Evolutionary conservation across 345 rosid species (phyloP).

Genomic region (Sapria himalayana): DNA sequence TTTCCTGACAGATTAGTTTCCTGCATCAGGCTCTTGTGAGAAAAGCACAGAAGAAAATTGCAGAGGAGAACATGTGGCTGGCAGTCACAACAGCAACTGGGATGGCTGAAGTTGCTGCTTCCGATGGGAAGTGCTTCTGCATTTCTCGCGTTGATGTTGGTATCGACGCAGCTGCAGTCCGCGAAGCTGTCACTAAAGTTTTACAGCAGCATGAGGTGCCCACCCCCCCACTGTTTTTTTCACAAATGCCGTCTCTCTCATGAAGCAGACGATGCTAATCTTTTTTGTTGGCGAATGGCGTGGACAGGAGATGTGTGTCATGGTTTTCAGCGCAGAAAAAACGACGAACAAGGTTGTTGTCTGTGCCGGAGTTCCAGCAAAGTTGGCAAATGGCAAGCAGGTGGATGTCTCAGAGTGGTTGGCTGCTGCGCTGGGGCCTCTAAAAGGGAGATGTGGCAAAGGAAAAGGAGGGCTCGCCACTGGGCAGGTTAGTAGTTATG

Average conservation of each 20-base stretch:
- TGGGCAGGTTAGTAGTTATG: conserved; percentile 49
- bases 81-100: conserved; percentile 42
- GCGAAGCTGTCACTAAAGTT: conserved; percentile 78
- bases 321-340: conserved; percentile 82
- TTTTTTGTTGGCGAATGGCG: conserved; percentile 4
- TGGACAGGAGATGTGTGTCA: conserved; percentile 57
- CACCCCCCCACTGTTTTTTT: neutral
- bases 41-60: conserved; percentile 75
- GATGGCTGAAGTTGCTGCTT: conserved; percentile 45
- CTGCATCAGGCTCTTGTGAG: conserved; percentile 33
- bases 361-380: conserved; percentile 75
- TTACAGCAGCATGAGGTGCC: conserved; percentile 36
- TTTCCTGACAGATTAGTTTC: neutral
- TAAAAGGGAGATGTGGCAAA: conserved; percentile 78
- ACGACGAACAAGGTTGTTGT: conserved; percentile 67
- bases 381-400: conserved; percentile 27
- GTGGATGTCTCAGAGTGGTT: conserved; percentile 87
- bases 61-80: conserved; percentile 59
- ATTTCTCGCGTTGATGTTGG: conserved; percentile 62
- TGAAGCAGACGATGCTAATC: neutral
- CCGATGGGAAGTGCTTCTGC: conserved; percentile 58
- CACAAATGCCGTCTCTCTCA: neutral
- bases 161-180: conserved; percentile 79
- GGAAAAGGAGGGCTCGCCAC: conserved; percentile 84
- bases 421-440: conserved; percentile 49